Conservation (phyloP, 2,329 filamentous ascomycete genomes). For the Sarocladium strictum region DNA sequence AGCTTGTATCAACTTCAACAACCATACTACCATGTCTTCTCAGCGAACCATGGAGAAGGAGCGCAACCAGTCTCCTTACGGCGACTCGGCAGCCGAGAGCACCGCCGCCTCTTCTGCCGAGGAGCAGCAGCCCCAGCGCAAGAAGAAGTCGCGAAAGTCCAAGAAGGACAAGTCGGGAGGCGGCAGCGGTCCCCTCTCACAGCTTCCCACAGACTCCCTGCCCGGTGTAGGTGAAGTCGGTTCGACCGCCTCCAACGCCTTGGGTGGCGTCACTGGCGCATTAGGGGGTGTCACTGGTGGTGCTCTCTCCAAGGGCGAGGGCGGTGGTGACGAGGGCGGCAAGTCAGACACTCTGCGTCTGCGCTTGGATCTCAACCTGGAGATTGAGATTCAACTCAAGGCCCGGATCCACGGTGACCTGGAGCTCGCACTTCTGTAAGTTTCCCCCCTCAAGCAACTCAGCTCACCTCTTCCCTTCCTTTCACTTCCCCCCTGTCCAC, state of each 20-base stretch:
- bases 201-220: slow-evolving; percentile 21
- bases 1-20: neutral
- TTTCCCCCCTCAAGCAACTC: slow-evolving; percentile 14
- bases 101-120: slow-evolving; percentile 9
- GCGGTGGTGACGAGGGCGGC: slow-evolving; percentile 29
- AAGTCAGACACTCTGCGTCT: slow-evolving; percentile 57
- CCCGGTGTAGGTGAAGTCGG: slow-evolving; percentile 27
- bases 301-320: slow-evolving; percentile 29
- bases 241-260: slow-evolving; percentile 29
- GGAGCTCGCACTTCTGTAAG: slow-evolving; percentile 63
- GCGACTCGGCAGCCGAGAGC: slow-evolving; percentile 12
- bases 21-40: slow-evolving; percentile 1
- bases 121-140: slow-evolving; percentile 13
- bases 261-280: slow-evolving; percentile 33
- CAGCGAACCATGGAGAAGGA: slow-evolving; percentile 13
- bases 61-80: slow-evolving; percentile 9
- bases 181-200: slow-evolving; percentile 26
- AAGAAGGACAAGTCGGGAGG: slow-evolving; percentile 18
- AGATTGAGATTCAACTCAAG: slow-evolving; percentile 80
- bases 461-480: slow-evolving; percentile 4
- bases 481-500: slow-evolving; percentile 11
- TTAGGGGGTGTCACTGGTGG: slow-evolving; percentile 34
- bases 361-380: slow-evolving; percentile 72
- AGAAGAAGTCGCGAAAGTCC: slow-evolving; percentile 25
- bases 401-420: slow-evolving; percentile 81